These are phyloP conservation scores for Wakefieldia striispora DNA, from an alignment of 768 basidiomycete genomes.

Conservation along the genomic window DNA sequence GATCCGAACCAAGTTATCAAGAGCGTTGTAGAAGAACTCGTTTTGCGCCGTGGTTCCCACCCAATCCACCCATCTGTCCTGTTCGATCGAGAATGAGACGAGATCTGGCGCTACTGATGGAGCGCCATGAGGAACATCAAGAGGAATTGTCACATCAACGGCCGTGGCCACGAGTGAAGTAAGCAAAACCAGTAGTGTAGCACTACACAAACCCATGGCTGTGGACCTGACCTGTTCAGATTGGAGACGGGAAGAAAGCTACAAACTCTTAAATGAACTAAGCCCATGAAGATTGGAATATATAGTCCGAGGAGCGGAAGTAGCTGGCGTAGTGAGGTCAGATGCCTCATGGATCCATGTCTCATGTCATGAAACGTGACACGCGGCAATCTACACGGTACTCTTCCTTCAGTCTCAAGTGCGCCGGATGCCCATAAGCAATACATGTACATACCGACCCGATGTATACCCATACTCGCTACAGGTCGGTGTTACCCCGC, in stretches of 20 bases:
- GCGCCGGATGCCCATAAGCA: too few species aligned
- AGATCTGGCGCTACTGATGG: conserved; percentile 43
- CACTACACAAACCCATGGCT: neutral
- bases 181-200: conserved; percentile 1
- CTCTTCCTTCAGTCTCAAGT: too few species aligned
- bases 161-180: conserved; percentile 5
- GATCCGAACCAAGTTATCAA: conserved; percentile 53
- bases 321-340: too few species aligned
- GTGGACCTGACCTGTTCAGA: neutral
- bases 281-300: conserved; percentile 1
- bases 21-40: conserved; percentile 56
- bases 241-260: neutral
- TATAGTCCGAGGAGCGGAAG: neutral
- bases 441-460: too few species aligned
- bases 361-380: too few species aligned
- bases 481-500: too few species aligned
- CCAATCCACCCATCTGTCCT: conserved; percentile 73
- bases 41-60: conserved; percentile 50
- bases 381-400: too few species aligned
- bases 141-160: conserved; percentile 39
- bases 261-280: neutral
- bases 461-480: too few species aligned
- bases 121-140: conserved; percentile 36
- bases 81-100: conserved; percentile 66
- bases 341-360: too few species aligned